These are phyloP conservation scores for Calonectria montana DNA, from an alignment of 2,329 filamentous ascomycete species.

Conservation along the genomic window DNA sequence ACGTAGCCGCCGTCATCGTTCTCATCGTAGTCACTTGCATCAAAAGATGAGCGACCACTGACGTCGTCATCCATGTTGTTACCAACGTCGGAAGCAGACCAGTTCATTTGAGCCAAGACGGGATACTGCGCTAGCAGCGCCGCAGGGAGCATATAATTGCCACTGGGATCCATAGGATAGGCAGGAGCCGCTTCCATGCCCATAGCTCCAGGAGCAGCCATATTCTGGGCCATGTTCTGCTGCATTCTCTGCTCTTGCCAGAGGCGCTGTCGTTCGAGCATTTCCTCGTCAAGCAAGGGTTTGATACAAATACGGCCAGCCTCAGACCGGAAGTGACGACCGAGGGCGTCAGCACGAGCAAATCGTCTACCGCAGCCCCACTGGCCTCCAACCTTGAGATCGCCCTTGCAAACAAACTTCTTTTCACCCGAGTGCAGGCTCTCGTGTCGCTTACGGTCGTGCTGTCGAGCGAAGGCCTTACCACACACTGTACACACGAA, in stretches of 20 bases:
- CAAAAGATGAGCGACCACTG: slow-evolving; percentile 84
- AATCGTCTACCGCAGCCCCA: slow-evolving; percentile 97
- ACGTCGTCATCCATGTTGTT: slow-evolving; percentile 80
- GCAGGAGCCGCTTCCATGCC: slow-evolving; percentile 70
- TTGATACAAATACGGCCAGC: slow-evolving; percentile 97
- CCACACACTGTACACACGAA: slow-evolving; percentile 98
- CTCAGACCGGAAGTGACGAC: slow-evolving; percentile 94
- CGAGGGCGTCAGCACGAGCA: slow-evolving; percentile 93
- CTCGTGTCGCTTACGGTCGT: slow-evolving; percentile 97
- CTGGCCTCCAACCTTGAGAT: slow-evolving; percentile 82
- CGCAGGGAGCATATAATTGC: slow-evolving; percentile 80
- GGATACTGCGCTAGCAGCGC: slow-evolving; percentile 93
- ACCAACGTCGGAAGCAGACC: slow-evolving; percentile 74
- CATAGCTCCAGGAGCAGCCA: slow-evolving; percentile 63
- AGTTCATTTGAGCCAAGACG: slow-evolving; percentile 89
- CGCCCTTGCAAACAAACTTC: slow-evolving; percentile 96
- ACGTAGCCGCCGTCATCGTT: slow-evolving; percentile 78
- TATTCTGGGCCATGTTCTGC: slow-evolving; percentile 72
- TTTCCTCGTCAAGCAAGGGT: slow-evolving; percentile 95
- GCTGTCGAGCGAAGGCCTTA: slow-evolving; percentile 96
- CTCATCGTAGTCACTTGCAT: slow-evolving; percentile 82
- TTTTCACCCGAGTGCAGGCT: slow-evolving; percentile 97
- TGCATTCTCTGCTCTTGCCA: slow-evolving; percentile 79
- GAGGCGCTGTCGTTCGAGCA: slow-evolving; percentile 79
- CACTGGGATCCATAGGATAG: slow-evolving; percentile 66